Evolutionary conservation across 306 rosid species (phyloP).

Genomic region (Lathyrus aphaca): DNA sequence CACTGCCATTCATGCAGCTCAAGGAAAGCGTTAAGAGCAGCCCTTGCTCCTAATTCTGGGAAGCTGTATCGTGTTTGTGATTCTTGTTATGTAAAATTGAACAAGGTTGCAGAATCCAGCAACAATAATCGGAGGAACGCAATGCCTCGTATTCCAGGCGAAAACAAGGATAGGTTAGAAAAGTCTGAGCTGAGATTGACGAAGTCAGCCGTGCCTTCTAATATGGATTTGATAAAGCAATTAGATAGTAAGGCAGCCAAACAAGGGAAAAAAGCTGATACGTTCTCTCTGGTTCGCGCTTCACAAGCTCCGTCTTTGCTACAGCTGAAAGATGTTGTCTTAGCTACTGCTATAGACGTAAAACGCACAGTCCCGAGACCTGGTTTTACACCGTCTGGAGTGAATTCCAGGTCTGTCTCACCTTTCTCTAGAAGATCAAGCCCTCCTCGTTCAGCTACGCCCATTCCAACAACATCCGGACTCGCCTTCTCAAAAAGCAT

Average conservation of each 20-base stretch:
- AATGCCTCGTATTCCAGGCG: slow-evolving; percentile 86
- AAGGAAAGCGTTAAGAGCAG: slow-evolving; percentile 88
- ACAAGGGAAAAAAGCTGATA: slow-evolving; percentile 93
- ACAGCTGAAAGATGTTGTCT: slow-evolving; percentile 89
- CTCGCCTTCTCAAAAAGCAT: slow-evolving; percentile 88
- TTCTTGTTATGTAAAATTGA: slow-evolving; percentile 79
- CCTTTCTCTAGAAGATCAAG: slow-evolving; percentile 95
- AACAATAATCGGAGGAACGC: slow-evolving; percentile 64
- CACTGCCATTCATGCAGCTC: slow-evolving; percentile 99
- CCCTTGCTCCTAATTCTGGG: slow-evolving; percentile 87
- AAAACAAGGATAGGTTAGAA: slow-evolving; percentile 91
- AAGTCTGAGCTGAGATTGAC: slow-evolving; percentile 72
- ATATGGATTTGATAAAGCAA: slow-evolving; percentile 94
- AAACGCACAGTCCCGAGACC: slow-evolving; percentile 84
- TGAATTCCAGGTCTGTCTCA: slow-evolving; percentile 88
- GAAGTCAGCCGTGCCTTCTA: slow-evolving; percentile 69
- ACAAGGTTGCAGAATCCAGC: slow-evolving; percentile 71
- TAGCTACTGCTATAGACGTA: slow-evolving; percentile 78
- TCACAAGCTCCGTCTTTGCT: slow-evolving; percentile 83
- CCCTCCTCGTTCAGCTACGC: slow-evolving; percentile 98
- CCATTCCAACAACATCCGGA: slow-evolving; percentile 92
- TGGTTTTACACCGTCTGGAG: slow-evolving; percentile 70
- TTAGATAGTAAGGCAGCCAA: slow-evolving; percentile 94
- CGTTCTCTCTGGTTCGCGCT: slow-evolving; percentile 76
- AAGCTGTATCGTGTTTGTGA: slow-evolving; percentile 96